Conservation (phyloP, 1,284 basidiomycete genomes). For the Boletus semigastroideus region DNA sequence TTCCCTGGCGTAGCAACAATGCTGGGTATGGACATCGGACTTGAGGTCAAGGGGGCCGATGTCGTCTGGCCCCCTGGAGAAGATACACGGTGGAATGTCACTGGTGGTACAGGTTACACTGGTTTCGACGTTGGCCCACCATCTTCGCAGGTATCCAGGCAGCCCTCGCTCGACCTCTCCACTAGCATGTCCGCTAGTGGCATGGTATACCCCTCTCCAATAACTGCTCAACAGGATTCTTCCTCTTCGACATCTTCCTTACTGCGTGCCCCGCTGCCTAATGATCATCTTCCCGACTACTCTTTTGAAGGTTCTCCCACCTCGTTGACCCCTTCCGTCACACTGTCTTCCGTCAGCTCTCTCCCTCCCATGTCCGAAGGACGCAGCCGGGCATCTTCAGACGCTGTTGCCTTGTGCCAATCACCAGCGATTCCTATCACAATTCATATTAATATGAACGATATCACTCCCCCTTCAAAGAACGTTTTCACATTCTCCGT, state of each 20-base stretch:
- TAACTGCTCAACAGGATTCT: constrained; percentile 40
- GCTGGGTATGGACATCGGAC: constrained; percentile 71
- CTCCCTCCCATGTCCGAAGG: constrained; percentile 42
- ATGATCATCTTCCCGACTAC: constrained; percentile 60
- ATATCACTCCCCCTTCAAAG: constrained; percentile 62
- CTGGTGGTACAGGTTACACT: constrained; percentile 63
- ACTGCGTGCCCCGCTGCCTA: constrained; percentile 68
- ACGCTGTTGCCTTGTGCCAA: constrained; percentile 17
- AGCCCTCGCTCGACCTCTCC: constrained; percentile 51
- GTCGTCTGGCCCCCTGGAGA: constrained; percentile 59
- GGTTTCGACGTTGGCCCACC: constrained; percentile 57
- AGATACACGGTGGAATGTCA: constrained; percentile 56
- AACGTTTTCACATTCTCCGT: constrained; percentile 65
- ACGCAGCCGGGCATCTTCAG: constrained; percentile 31
- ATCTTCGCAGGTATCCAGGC: constrained; percentile 37
- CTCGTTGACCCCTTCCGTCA: constrained; percentile 47
- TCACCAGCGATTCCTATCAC: constrained; percentile 40
- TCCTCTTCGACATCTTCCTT: constrained; percentile 58
- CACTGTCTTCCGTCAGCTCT: constrained; percentile 57
- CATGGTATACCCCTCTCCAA: constrained; percentile 26
- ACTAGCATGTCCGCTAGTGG: constrained; percentile 19
- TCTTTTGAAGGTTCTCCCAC: constrained; percentile 67
- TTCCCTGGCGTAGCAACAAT: constrained; percentile 79
- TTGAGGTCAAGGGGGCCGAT: constrained; percentile 66
- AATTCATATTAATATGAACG: constrained; percentile 76